Evolutionary conservation across 2,329 filamentous ascomycete species (phyloP), one percentile per base, ranked within the genome.

Genomic region (Penicillium sclerotigenum): DNA sequence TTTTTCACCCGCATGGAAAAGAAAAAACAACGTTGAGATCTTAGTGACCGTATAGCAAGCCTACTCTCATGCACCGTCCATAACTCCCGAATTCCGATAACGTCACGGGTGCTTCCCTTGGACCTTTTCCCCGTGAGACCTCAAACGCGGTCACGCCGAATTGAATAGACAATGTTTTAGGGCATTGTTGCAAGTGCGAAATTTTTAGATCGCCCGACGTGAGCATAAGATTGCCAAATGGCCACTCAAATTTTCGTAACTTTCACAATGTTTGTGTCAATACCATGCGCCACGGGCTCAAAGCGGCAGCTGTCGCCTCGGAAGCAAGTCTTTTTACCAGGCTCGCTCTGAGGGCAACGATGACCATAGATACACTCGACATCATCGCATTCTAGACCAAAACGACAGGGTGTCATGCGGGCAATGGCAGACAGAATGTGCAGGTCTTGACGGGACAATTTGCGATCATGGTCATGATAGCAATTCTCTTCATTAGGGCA

Each of bases 321-420:
- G 63, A 81, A 80, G 65, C 84, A 87, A 18, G 76, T 78, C 65
- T 80, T 80, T 47, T 73, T 77, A 36, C 81, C 80, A 28, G 78
- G 75, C 56, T 77, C 73, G 33, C 75, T 77, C 58, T 82, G 81
- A 18, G 83, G 82, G 65, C 84, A 87, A 34, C 81, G 79, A 69
- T 87, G 84, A 22, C 84, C 84, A 65, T 86, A 86, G 49, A 86
- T 86, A 71, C 84, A 87, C 56, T 81, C 80, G 1, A 77, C 68
- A 57, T 87, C 84, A 48, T 82, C 76, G 63, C 84, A 87, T 14
- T 77, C 77, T 47, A 79, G 76, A 11, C 83, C 83, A 64, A 82
- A 81, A 54, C 78, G 77, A 65, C 84, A 87, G 24, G 83, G 83
- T 4, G 82, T 84, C 82, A 86, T 85, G 48, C 84, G 80, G 46